These are phyloP conservation scores for Gossypium thurberi DNA, from an alignment of 345 rosid genomes.

Conservation along the genomic window DNA sequence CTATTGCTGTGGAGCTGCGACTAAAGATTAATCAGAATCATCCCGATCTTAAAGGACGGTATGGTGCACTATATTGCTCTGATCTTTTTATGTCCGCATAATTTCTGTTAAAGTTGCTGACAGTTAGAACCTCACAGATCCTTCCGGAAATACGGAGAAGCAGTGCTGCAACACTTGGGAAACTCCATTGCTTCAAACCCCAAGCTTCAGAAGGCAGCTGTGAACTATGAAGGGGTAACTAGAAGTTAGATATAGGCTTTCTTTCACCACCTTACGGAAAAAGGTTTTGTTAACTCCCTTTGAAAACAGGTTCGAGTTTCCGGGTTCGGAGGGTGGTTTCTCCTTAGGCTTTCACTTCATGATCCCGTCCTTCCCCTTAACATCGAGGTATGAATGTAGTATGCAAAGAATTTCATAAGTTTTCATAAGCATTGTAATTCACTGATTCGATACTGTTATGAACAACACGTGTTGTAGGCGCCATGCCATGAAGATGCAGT, in stretches of 20 bases:
- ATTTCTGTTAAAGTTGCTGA: conserved; percentile 9
- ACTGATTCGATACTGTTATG: not conserved
- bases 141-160: conserved; percentile 88
- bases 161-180: conserved; percentile 63
- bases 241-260: conserved; percentile 15
- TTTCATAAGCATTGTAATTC: not conserved
- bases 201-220: conserved; percentile 71
- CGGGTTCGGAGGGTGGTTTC: conserved; percentile 95
- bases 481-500: conserved; percentile 68
- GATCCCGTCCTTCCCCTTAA: conserved; percentile 99
- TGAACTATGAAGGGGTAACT: conserved; percentile 80
- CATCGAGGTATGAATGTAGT: conserved; percentile 56
- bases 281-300: conserved; percentile 1
- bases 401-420: conserved; percentile 1
- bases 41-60: conserved; percentile 91
- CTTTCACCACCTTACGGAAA: not conserved
- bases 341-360: conserved; percentile 92
- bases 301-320: conserved; percentile 72
- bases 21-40: conserved; percentile 79
- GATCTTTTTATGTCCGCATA: not conserved
- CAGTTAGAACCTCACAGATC: conserved; percentile 38
- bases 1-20: conserved; percentile 69
- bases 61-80: conserved; percentile 21
- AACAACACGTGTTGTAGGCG: conserved; percentile 35
- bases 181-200: conserved; percentile 46